Evolutionary conservation across 164 flowering plant species (phyloP), one percentile per base, ranked within the genome.

Genomic region (Sextonia rubra): DNA sequence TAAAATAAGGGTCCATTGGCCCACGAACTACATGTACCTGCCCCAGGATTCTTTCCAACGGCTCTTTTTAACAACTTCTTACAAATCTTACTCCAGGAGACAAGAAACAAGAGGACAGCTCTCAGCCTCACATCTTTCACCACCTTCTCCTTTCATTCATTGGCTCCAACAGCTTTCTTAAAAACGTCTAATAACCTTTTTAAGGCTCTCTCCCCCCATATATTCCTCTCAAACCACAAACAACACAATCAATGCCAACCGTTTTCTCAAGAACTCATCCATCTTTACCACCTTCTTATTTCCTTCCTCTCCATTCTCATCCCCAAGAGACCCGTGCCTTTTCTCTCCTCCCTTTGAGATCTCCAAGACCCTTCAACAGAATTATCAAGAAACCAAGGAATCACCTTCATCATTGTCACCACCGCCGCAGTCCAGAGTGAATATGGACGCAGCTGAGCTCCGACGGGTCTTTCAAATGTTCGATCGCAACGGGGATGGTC

Each of bases 401-500:
- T 8, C 74, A 4, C 25, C 68, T 58, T 44, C 69, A 8, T 4
- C 23, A 8, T 32, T 23, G 17, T 14, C n/a, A 20, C 3, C 58
- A 14, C n/a, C 58, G 2, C 37, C 47, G 4, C 60, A 3, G 23
- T 17, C 7, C n/a, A 52, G 18, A 52, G n/a, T 20, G 11, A 52
- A 15, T 52, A 84, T 87, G 91, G 89, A 86, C 49, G 75, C 81
- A 4, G 61, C 70, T 0, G 92, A 88, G 80, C 81, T 90, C 7
- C 78, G 78, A 24, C 82, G 91, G 32, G 90, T 90, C 1, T 90
- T 90, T 75, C 86, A 87, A 58, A 85, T 87, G 91, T 90, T 90
- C 69, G 92, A 90, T 67, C 75, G 83, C 1, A 86, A 90, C 29
- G 91, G 91, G 0, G 95, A 90, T 20, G 92, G 92, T 0, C 72